Base-by-base conservation (phyloP, 768 basidiomycete genomes). In the Boletus bicolor region DNA sequence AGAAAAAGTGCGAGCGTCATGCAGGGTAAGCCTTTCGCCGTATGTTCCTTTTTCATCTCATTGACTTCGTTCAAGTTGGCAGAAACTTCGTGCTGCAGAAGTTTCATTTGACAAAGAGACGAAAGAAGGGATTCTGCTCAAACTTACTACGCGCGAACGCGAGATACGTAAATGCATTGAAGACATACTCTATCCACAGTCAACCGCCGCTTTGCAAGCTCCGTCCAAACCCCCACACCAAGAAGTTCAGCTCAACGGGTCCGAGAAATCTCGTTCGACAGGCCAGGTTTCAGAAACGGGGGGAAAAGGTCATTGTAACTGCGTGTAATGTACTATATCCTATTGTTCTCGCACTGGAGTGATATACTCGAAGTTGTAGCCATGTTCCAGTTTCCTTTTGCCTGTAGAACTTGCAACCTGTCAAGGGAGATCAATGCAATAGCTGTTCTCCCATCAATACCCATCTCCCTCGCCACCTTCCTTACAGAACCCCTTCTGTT, bases 391-490 rank as follows among this genome's bases (percentile, higher is more conserved):
- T 39, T 55, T 42, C 41, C 26, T 50, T 54, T 47, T 46, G 36
- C 48, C 39, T 39, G 44, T 32, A 49, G 36, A 45, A 58, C 19
- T 43, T 21, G 46, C 34, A 26, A 26, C 51, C 35, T 37, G 44
- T 51, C 49, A 28, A 54, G 45, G 45, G 44, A 53, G 44, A 55
- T 45, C 49, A 44, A 62, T 64, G 63, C 51, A 58, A 57, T 47
- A 53, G 37, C 32, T 15, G 41, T 49, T 30, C 44, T 53, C 53
- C 32, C 24, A 51, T 72, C 65, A 97, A 72, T 98, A 98, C 11
- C 93, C 93, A 71, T 98, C 96, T 8, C 95, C 95, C 75, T 98
- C 96, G 37, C 93, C 91, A 11, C 93, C 94, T 70, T 98, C 96
- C 70, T 87, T 92, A 68, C 87, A 93, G 72, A 96, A 98, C 3